Evolutionary conservation across 305 asterid species (phyloP).

Genomic region (Solanum hybrid): DNA sequence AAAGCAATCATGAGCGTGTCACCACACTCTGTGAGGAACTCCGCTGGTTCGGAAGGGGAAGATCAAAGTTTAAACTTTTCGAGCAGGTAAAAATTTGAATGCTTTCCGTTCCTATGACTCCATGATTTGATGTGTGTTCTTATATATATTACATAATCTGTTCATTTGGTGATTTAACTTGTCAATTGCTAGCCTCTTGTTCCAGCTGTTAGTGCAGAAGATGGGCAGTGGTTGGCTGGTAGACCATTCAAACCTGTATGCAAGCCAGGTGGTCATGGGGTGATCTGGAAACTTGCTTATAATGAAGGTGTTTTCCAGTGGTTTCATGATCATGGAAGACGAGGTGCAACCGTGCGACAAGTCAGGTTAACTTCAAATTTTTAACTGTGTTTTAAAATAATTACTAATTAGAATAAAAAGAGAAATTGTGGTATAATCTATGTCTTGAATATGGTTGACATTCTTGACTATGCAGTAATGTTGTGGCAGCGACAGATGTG

Average conservation of each 20-base stretch:
- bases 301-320: slow-evolving; percentile 90
- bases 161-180: slow-evolving; percentile 27
- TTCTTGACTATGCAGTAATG: slow-evolving; percentile 65
- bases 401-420: not conserved
- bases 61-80: slow-evolving; percentile 59
- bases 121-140: not conserved
- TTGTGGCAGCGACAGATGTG: slow-evolving; percentile 95
- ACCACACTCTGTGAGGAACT: slow-evolving; percentile 62
- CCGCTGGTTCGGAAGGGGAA: slow-evolving; percentile 95
- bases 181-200: slow-evolving; percentile 86
- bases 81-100: slow-evolving; percentile 58
- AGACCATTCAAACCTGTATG: slow-evolving; percentile 68
- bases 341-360: slow-evolving; percentile 95
- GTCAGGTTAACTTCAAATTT: slow-evolving; percentile 52
- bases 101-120: not conserved
- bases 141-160: not conserved
- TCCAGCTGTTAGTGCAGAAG: slow-evolving; percentile 92
- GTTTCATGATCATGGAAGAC: slow-evolving; percentile 69
- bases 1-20: slow-evolving; percentile 70
- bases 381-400: not conserved
- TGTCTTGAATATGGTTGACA: slow-evolving; percentile 25
- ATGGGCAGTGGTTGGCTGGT: slow-evolving; percentile 78
- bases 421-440: slow-evolving; percentile 6
- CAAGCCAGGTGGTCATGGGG: slow-evolving; percentile 99
- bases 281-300: slow-evolving; percentile 96